Evolutionary conservation across 371 early-diverging fungal genomes (phyloP), one percentile per base, ranked within the genome.

Genomic region (Thermomucor indicae-seudaticae): DNA sequence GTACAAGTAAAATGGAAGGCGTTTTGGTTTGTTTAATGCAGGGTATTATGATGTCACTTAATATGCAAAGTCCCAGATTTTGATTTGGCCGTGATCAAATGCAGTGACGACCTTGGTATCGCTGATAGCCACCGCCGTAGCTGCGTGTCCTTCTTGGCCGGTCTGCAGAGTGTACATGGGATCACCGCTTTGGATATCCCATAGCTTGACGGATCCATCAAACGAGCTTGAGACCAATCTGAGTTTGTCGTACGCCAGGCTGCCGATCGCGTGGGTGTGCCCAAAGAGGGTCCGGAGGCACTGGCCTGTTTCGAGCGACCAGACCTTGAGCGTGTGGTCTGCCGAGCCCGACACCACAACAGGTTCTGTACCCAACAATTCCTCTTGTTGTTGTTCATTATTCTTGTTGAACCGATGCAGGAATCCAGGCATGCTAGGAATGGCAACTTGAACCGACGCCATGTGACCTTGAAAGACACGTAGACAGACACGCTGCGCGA

Each of bases 161-260:
- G 78, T 79, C 4, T 64, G 58, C 37, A 92, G 67, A 1, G 90
- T 84, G 47, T 88, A 82, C 50, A 91, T 60, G 37, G 79, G 70
- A 28, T 81, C 54, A 5, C 91, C 95, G 20, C 80, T 83, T 47
- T 90, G 87, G 4, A 89, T 70, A 55, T 95, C 95, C 97, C 97
- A 98, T 38, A 96, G 74, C 58, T 87, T 89, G 25, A 97, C 76
- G 6, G 78, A 75, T n/a, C 85, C 79, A 57, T 95, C 97, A 47
- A 87, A 75, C 6, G 88, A 82, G 1, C 92, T 96, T 28, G 89
- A 86, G 1, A 94, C 89, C 10, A 95, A 82, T 8, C 95, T 79
- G 44, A 94, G 76, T 46, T 90, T 83, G 61, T 95, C 92, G 57
- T 90, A 85, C 3, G 89, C 89, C 25, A 86, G 58, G 0, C 87